Evolutionary conservation across 139 green algal species (phyloP), one percentile per base, ranked within the genome.

Genomic region (Micractinium sp.): DNA sequence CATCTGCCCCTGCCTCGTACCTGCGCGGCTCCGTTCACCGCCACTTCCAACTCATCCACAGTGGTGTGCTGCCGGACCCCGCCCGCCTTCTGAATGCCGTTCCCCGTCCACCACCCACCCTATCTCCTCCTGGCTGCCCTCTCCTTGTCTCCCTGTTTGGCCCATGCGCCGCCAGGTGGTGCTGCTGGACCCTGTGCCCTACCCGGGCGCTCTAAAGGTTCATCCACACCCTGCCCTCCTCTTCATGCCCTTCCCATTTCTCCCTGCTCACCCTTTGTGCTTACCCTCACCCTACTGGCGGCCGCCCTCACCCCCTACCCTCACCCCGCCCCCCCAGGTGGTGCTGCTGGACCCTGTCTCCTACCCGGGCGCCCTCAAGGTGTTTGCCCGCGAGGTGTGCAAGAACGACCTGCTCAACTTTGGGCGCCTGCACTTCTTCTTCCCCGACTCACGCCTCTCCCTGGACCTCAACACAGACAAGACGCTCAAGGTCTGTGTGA

Each of bases 331-430:
- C 76, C 27, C 38, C 60, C 90, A 97, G 93, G 95, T 97, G 38
- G 94, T 93, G 31, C 92, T 98, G 87, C 92, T 98, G 86, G 96
- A 98, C 91, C 96, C 96, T 3, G 95, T 97, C 85, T 85, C 91
- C 29, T 97, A 96, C 89, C 95, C 95, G 23, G 91, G 91, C 27
- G 94, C 96, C 85, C 96, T 98, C 88, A 98, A 98, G 93, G 93
- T 94, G 9, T 98, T 98, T 93, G 96, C 96, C 16, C 92, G 94
- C 35, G 95, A 98, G 90, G 92, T 97, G 31, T 96, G 94, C 94
- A 92, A 96, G 77, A 98, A 98, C 89, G 96, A 98, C 92, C 89
- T 98, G 73, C 95, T 98, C 89, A 97, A 97, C 92, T 98, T 98
- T 92, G 96, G 96, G 3, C 93, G 96, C 20, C 92, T 98, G 81